Evolutionary conservation across 495 filamentous ascomycete species (phyloP), one percentile per base, ranked within the genome.

Genomic region (Penicillium antarcticum): DNA sequence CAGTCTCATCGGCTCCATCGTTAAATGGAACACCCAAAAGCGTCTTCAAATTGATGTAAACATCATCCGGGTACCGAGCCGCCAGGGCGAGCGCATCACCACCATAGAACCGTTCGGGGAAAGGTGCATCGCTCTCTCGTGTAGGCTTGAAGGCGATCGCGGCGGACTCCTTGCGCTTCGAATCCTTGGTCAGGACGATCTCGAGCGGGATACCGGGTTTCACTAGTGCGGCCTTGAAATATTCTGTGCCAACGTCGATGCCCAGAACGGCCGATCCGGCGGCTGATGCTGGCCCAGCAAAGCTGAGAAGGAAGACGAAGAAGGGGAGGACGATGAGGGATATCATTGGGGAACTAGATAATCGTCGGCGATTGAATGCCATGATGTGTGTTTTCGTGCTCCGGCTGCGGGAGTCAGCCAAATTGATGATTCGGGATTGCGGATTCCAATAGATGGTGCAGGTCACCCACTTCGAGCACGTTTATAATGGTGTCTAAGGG

Each of bases 171-270:
- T 99, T 99, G 59, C 94, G 87, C 68, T 95, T 88, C 32, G 94
- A 97, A 70, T 99, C 94, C 68, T 97, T 97, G n/a, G 89, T 96
- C 47, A 96, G 80, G 65, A 99, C 91, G 56, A 99, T 97, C 63
- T 97, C 95, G 68, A 97, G 89, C 10, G 95, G 95, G 50, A 97
- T 95, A 53, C 94, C 94, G 3, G 95, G 95, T 69, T 99, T 99
- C 52, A 99, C 92, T 24, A 97, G 82, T 2, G 89, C 84, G 13
- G 92, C 92, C 79, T 97, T 99, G 66, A 99, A 86, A 71, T 96
- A 97, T 72, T 95, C 91, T 39, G 95, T 97, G 44, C 94, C 94
- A 11, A 99, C 78, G 73, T 99, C 94, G 56, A 99, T 79, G 33
- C 94, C 94, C 16, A 99, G 75, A 39, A 99, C 91, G 37, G 87